Percentiles rank a stretch among this genome's conserved stretches.
Conservation (phyloP, 345 rosid species). For the Boechera retrofracta region DNA sequence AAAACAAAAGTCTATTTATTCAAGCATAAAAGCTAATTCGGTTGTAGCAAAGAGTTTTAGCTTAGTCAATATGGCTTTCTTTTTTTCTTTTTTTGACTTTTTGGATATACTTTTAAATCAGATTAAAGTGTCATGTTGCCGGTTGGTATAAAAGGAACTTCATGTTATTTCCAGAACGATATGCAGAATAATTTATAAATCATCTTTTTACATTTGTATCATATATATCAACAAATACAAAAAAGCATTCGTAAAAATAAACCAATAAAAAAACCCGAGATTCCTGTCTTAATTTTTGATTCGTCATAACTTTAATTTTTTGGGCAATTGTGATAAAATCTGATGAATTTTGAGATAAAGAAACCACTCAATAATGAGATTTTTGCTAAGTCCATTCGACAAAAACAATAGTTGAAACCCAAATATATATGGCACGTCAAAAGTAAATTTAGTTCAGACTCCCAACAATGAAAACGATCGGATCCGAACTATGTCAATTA, state of each 20-base stretch:
- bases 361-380: not conserved
- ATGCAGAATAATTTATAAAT: not conserved
- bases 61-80: slow-evolving; percentile 15
- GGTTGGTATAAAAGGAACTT: slow-evolving; percentile 35
- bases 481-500: not conserved
- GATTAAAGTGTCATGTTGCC: slow-evolving; percentile 34
- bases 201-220: not conserved
- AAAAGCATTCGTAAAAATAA: not conserved
- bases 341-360: not conserved
- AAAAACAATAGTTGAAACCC: not conserved
- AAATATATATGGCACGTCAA: not conserved
- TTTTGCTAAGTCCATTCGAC: not conserved
- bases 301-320: no score
- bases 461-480: not conserved
- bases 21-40: slow-evolving; percentile 3
- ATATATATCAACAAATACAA: not conserved
- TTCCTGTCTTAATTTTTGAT: not conserved
- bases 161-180: slow-evolving; percentile 30
- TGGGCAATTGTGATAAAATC: not conserved
- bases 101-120: slow-evolving; percentile 37
- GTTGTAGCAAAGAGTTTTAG: slow-evolving; percentile 1
- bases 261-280: not conserved
- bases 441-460: not conserved
- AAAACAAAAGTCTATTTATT: slow-evolving; percentile 10
- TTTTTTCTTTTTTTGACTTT: slow-evolving; percentile 9